phyloP scores from a whole-genome alignment of 2,329 filamentous ascomycete genomes.

The Seiridium unicorne region DNA sequence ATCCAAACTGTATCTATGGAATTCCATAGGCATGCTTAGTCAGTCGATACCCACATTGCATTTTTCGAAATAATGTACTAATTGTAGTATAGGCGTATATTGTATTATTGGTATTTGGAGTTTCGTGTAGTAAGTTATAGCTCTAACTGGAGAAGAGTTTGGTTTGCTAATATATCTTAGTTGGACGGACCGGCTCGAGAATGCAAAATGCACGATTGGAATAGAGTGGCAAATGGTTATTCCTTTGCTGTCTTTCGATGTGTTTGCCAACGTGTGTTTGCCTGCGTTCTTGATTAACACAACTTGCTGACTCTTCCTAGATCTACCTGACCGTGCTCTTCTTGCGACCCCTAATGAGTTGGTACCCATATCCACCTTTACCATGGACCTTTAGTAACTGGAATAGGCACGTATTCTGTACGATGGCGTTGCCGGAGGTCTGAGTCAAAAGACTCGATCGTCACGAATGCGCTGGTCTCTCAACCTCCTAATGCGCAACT shows the following conservation, averaged over 20 bases:
- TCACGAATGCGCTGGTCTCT: not conserved
- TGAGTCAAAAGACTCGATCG: not conserved
- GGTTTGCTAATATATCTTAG: not conserved
- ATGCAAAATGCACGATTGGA: not conserved
- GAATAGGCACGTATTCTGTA: not conserved
- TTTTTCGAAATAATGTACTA: not conserved
- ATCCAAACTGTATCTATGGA: slow-evolving; percentile 1
- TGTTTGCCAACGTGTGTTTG: not conserved
- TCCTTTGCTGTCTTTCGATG: not conserved
- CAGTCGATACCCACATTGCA: not conserved
- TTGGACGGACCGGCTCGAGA: not conserved
- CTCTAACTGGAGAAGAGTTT: too few relatives aligned
- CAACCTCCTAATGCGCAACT: not conserved
- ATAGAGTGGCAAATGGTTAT: not conserved
- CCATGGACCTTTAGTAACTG: not conserved
- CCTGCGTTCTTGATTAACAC: not conserved
- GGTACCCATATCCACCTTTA: not conserved
- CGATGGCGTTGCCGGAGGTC: not conserved
- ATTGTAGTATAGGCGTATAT: not conserved
- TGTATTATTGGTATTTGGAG: not conserved
- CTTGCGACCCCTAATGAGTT: not conserved
- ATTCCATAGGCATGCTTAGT: not conserved
- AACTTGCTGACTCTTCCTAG: not conserved
- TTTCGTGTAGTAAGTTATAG: not conserved
- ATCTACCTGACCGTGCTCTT: not conserved